These are phyloP conservation scores for Skeletonema grethae DNA, from an alignment of 108 stramenopile species.

Conservation along the genomic window DNA sequence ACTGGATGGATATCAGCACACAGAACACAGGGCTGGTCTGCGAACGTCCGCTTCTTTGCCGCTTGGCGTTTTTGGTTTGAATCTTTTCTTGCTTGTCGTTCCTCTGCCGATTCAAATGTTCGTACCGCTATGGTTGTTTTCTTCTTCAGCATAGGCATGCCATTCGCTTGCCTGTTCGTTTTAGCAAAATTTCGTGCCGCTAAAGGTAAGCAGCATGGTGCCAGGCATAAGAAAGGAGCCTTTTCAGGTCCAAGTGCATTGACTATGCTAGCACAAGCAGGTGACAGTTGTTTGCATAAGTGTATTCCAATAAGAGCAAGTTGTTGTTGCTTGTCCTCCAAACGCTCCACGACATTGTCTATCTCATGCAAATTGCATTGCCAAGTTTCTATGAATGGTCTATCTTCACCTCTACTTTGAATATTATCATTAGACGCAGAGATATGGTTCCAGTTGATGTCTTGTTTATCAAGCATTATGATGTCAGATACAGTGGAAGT, in stretches of 20 bases:
- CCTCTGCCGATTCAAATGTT: conserved; percentile 38
- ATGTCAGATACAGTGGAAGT: conserved; percentile 44
- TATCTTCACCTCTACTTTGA: conserved; percentile 36
- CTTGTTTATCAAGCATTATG: conserved; percentile 67
- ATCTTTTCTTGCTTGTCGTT: conserved; percentile 42
- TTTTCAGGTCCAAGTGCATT: conserved; percentile 58
- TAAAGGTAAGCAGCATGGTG: conserved; percentile 75
- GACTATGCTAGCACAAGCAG: conserved; percentile 59
- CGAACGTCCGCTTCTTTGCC: conserved; percentile 16
- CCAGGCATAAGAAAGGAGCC: conserved; percentile 58
- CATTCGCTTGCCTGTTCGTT: conserved; percentile 7
- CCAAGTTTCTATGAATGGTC: conserved; percentile 58
- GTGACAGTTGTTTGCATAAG: conserved; percentile 68
- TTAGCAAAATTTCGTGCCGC: conserved; percentile 24
- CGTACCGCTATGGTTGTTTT: conserved; percentile 7
- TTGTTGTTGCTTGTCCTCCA: conserved; percentile 41
- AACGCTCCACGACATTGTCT: conserved; percentile 57
- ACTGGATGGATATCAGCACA: conserved; percentile 49
- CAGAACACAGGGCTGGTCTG: conserved; percentile 47
- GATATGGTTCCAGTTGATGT: conserved; percentile 74
- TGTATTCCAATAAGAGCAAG: conserved; percentile 72
- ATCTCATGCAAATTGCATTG: conserved; percentile 67
- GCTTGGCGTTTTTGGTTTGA: conserved; percentile 22
- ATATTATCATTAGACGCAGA: conserved; percentile 40
- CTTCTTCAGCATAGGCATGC: neutral